phyloP scores from a whole-genome alignment of 331 rosid genomes.

The Pyrus hybrid region DNA sequence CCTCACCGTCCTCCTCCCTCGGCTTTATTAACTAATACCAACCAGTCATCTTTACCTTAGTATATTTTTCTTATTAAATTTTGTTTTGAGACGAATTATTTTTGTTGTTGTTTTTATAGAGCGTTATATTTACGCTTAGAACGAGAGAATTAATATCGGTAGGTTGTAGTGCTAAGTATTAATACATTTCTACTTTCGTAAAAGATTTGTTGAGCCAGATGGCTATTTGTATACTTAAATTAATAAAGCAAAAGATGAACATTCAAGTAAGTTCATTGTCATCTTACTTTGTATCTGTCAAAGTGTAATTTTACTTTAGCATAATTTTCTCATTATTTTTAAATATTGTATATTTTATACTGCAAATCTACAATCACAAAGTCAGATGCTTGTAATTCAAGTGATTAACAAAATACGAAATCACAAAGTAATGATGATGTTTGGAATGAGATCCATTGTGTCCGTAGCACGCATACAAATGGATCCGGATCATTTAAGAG shows the following conservation, averaged over 20 bases:
- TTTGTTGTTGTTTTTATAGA: too few species aligned
- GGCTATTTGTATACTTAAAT: not conserved
- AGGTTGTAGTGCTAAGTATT: not conserved
- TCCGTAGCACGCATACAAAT: too few species aligned
- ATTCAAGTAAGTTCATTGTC: not conserved
- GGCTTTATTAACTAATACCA: not conserved
- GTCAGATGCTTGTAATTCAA: too few species aligned
- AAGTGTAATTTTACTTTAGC: not conserved
- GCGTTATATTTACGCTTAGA: too few species aligned
- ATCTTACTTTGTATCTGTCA: not conserved
- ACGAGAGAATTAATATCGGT: too few species aligned
- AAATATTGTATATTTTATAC: not conserved
- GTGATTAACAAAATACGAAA: too few species aligned
- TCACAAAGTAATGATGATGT: too few species aligned
- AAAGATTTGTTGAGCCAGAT: not conserved
- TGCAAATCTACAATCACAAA: not conserved
- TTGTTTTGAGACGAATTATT: too few species aligned
- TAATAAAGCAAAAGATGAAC: not conserved
- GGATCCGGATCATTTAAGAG: too few species aligned
- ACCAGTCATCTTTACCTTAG: too few species aligned
- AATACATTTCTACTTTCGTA: not conserved
- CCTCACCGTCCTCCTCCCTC: conserved; percentile 49
- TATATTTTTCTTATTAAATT: too few species aligned
- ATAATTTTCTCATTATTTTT: not conserved
- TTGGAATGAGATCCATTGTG: too few species aligned